Evolutionary conservation across 352 stramenopile species (phyloP), one percentile per base, ranked within the genome.

Genomic region (Globisporangium heterothallicum): DNA sequence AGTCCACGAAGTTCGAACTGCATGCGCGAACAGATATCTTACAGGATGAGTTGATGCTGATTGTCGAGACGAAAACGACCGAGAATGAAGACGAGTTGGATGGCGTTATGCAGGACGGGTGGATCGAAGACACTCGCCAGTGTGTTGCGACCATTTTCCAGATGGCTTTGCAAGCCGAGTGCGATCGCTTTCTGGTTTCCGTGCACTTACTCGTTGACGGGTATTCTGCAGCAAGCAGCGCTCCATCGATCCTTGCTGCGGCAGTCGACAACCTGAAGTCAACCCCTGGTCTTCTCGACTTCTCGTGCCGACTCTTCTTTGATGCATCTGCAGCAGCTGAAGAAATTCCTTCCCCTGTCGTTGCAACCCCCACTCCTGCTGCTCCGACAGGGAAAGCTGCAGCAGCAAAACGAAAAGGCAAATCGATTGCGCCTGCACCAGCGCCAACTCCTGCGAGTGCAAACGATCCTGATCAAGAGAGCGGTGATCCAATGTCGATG

Each of bases 1-100:
- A 84, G 7, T 36, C 67, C 10, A 91, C 76, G n/a, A 92, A 93
- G 45, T 34, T 73, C 13, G 86, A 96, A 56, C 58, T 97, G 13
- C 75, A 95, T 52, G 70, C 87, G 21, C 68, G 78, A 14, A 58
- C 59, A 3, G 86, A 96, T 46, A 61, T 91, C 2, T 49, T 94
- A 14, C 78, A 88, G 40, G 78, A 92, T 48, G 72, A 75, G 30
- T 42, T 96, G 24, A 58, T 49, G 16, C 13, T 57, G 41, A 54
- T 88, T 13, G 56, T 88, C 6, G 72, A 80, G 14, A 27, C 54
- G 2, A 72, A 82, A 68, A 49, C 40, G 1, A 14, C 44, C 3
- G 67, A 77, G 43, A 79, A 72, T 27, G 65, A 79, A 1, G 66
- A 74, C 7, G 75, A 83, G 34, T 61, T 91, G 9, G 51, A 30